Conservation (phyloP, 1,139 yeast genomes). For the Pichia sp. region DNA sequence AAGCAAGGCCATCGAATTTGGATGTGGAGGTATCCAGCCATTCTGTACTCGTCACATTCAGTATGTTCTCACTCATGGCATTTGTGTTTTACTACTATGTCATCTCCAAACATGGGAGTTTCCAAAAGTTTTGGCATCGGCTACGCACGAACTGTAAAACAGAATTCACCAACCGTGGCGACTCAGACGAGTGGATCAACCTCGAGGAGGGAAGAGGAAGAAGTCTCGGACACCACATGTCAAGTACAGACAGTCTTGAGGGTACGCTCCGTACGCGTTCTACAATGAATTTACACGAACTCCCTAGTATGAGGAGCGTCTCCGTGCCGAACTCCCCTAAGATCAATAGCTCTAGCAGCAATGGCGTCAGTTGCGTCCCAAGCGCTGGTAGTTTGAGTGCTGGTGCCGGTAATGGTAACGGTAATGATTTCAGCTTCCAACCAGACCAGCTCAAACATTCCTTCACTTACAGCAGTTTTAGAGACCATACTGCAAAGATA, state of each 20-base stretch:
- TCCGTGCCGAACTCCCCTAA: too few species aligned
- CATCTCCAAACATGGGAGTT: slow-evolving; percentile 11
- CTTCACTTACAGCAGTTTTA: slow-evolving; percentile 11
- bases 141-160: slow-evolving; percentile 2
- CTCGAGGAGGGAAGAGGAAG: slow-evolving; percentile 20
- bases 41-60: slow-evolving; percentile 1
- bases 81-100: slow-evolving; percentile 5
- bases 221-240: slow-evolving; percentile 8
- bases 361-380: too few species aligned
- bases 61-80: not conserved
- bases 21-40: too few species aligned
- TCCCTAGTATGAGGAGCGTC: too few species aligned
- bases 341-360: too few species aligned
- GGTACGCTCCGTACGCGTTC: slow-evolving; percentile 18
- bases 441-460: slow-evolving; percentile 7
- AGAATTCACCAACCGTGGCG: slow-evolving; percentile 1
- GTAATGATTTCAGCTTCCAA: too few species aligned
- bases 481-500: slow-evolving; percentile 5
- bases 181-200: slow-evolving; percentile 9
- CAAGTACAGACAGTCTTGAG: slow-evolving; percentile 1
- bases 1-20: too few species aligned
- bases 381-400: too few species aligned
- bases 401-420: too few species aligned
- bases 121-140: slow-evolving; percentile 7
- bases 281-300: slow-evolving; percentile 16